phyloP scores from a whole-genome alignment of 2,329 filamentous ascomycete genomes.

The Pleomassaria siparia region DNA sequence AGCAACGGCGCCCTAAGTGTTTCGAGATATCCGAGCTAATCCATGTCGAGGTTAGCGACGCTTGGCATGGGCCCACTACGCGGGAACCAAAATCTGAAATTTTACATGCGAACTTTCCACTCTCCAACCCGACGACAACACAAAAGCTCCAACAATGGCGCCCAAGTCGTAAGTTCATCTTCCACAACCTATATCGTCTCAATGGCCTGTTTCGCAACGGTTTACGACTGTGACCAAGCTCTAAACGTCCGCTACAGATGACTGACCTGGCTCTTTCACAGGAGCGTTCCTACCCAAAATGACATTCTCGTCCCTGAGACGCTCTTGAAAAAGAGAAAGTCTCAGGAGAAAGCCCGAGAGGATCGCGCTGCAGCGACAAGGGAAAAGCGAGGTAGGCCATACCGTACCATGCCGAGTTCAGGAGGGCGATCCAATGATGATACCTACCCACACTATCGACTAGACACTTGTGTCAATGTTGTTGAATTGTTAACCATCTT shows the following conservation, averaged over 20 bases:
- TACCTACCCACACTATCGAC: slow-evolving; percentile 80
- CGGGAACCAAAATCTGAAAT: slow-evolving; percentile 4
- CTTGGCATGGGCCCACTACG: slow-evolving; percentile 6
- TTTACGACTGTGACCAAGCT: background rate
- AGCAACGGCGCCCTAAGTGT: no score
- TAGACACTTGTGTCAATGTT: slow-evolving; percentile 93
- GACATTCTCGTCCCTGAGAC: slow-evolving; percentile 98
- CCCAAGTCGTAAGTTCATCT: slow-evolving; percentile 60
- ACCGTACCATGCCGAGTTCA: slow-evolving; percentile 17
- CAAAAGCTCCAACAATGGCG: slow-evolving; percentile 29
- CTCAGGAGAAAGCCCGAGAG: slow-evolving; percentile 97
- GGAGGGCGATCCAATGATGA: slow-evolving; percentile 69
- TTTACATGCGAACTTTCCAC: background rate
- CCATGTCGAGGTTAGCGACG: background rate
- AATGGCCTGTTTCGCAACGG: slow-evolving; percentile 6
- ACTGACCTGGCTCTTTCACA: slow-evolving; percentile 47
- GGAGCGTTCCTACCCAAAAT: slow-evolving; percentile 89
- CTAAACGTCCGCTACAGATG: slow-evolving; percentile 13
- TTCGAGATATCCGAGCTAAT: background rate
- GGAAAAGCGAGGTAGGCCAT: slow-evolving; percentile 84
- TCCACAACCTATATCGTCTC: slow-evolving; percentile 15
- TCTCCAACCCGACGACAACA: slow-evolving; percentile 56
- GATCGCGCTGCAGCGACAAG: slow-evolving; percentile 76
- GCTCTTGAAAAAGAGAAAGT: slow-evolving; percentile 99
- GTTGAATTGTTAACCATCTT: slow-evolving; percentile 99